These are phyloP conservation scores for Hammondia hammondi DNA, from an alignment of 169 alveolate genomes.

Conservation along the genomic window DNA sequence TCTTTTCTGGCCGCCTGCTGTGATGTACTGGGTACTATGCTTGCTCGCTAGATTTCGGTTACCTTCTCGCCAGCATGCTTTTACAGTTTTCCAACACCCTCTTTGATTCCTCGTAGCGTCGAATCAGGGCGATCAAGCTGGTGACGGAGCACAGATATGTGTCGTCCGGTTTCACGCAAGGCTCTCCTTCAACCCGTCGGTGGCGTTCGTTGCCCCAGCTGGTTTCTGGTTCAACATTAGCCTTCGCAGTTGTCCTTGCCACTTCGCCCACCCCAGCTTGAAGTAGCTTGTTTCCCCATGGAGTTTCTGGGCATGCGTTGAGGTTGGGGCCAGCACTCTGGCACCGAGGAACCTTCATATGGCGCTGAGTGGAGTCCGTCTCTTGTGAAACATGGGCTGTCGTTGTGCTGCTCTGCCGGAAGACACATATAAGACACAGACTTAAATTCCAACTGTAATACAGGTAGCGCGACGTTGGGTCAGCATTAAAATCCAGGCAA, in stretches of 20 bases:
- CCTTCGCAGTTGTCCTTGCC: neutral
- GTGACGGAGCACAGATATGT: neutral
- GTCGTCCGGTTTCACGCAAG: neutral
- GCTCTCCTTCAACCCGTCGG: neutral
- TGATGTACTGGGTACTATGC: neutral
- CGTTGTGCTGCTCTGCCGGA: too few species aligned
- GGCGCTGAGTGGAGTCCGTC: neutral
- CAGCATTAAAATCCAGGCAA: too few species aligned
- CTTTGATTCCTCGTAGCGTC: neutral
- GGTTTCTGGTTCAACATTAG: neutral
- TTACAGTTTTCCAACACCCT: neutral
- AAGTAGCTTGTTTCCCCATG: neutral
- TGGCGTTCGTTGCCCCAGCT: neutral
- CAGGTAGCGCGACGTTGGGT: too few species aligned
- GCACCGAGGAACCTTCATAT: neutral
- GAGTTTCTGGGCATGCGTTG: neutral
- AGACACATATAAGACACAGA: too few species aligned
- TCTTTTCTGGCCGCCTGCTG: too few species aligned
- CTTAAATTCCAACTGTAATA: too few species aligned
- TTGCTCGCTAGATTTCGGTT: neutral
- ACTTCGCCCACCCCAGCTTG: neutral
- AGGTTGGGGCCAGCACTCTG: neutral
- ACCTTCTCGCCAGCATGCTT: conserved; percentile 5
- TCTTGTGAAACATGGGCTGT: neutral
- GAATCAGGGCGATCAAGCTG: neutral